Conservation (phyloP, 2,329 filamentous ascomycete genomes). For the Pezicula rhizophila region DNA sequence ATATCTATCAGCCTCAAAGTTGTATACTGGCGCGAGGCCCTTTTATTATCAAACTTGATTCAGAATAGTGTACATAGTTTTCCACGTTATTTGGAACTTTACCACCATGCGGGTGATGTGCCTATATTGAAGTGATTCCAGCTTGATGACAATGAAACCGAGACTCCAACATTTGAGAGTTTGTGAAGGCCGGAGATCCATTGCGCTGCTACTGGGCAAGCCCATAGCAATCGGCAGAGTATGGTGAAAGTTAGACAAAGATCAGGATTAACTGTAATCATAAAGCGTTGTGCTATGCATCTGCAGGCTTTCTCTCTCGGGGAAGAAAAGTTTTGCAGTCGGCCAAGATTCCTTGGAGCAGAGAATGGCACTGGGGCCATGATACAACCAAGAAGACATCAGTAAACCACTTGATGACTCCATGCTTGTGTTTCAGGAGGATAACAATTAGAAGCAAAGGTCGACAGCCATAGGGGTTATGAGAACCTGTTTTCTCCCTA, state of each 20-base stretch:
- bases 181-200: not conserved
- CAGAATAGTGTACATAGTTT: not conserved
- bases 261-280: not conserved
- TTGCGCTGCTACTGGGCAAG: not conserved
- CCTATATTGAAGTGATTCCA: not conserved
- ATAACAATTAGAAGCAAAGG: not conserved
- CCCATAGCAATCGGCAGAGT: not conserved
- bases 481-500: not conserved
- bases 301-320: not conserved
- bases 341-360: not conserved
- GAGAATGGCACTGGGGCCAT: not conserved
- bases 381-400: not conserved
- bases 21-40: not conserved
- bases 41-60: not conserved
- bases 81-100: not conserved
- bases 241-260: not conserved
- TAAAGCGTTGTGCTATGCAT: not conserved
- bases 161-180: not conserved
- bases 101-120: not conserved
- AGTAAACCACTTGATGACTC: not conserved
- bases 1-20: not conserved
- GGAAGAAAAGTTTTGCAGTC: not conserved
- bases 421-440: not conserved
- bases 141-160: not conserved
- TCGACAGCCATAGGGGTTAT: not conserved